Evolutionary conservation across 768 basidiomycete species (phyloP), one percentile per base, ranked within the genome.

Genomic region (Lactarius vividus): DNA sequence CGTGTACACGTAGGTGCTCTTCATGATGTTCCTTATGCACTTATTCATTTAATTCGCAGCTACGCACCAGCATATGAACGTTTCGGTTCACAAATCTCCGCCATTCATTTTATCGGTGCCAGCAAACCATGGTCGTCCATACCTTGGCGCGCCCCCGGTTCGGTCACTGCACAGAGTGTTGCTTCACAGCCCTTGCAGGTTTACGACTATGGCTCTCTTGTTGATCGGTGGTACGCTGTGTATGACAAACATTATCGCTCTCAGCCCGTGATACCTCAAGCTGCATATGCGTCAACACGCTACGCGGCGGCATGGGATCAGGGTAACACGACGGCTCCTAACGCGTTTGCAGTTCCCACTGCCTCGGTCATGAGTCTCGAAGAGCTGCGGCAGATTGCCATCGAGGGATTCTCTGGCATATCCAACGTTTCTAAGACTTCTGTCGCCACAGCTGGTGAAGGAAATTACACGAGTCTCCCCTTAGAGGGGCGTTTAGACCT

Each of bases 1-100:
- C 65, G 94, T 89, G 61, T 98, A 98, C 80, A 95, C 93, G 90
- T 96, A 73, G 81, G 37, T 15, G 13, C 3, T 85, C 62, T 53
- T 29, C 26, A 16, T 63, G 4, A 35, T 54, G 26, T 33, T 42
- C 20, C 39, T 44, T 56, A 13, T 23, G 15, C 57, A 28, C 49
- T 33, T 20, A 11, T 52, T 70, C 54, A 61, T 33, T 18, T 52
- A 69, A 72, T 69, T 37, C 57, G 52, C 72, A 96, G 93, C 59
- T 99, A 98, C 79, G 94, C 95, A 6, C 97, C 97, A 64, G 97
- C 97, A 15, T 98, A 97, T 76, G 88, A 91, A 75, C 91, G 96
- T 46, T 98, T 91, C 73, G 95, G 94, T 39, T 85, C 91, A 53
- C 83, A 89, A 71, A 96, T 96, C 75, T 85, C 86, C 56, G 88